These are phyloP conservation scores for Sclerospora graminicola DNA, from an alignment of 352 stramenopile species.

Conservation along the genomic window DNA sequence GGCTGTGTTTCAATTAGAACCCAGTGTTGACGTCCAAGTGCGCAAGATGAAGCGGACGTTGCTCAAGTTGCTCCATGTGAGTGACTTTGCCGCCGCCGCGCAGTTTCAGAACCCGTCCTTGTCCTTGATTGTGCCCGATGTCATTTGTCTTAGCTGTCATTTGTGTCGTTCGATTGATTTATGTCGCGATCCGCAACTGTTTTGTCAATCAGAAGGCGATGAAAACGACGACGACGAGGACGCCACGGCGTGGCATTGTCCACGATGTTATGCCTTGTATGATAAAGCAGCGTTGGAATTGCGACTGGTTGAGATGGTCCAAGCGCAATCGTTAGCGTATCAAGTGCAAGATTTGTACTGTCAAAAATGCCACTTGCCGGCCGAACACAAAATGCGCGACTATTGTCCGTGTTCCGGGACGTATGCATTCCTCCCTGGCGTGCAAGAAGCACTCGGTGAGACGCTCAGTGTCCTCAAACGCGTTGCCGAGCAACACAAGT, in stretches of 20 bases:
- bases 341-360: constrained; percentile 89
- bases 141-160: constrained; percentile 95
- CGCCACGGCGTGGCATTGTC: constrained; percentile 64
- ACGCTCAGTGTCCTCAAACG: constrained; percentile 53
- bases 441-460: constrained; percentile 33
- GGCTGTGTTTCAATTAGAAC: constrained; percentile 89
- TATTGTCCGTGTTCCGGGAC: constrained; percentile 78
- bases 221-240: constrained; percentile 12
- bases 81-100: constrained; percentile 70
- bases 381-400: constrained; percentile 62
- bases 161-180: constrained; percentile 94
- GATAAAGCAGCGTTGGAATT: constrained; percentile 86
- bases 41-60: constrained; percentile 87
- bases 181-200: constrained; percentile 86
- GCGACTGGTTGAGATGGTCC: constrained; percentile 85
- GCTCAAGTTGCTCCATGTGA: constrained; percentile 71
- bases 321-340: constrained; percentile 84
- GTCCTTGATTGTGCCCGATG: constrained; percentile 92
- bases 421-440: constrained; percentile 29
- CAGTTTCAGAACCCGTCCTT: constrained; percentile 92
- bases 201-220: constrained; percentile 16
- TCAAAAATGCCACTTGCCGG: constrained; percentile 63
- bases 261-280: constrained; percentile 88
- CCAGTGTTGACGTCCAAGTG: constrained; percentile 84
- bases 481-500: constrained; percentile 56